These are phyloP conservation scores for Sanghuangporus baumii DNA, from an alignment of 1,284 basidiomycete genomes.

Conservation along the genomic window DNA sequence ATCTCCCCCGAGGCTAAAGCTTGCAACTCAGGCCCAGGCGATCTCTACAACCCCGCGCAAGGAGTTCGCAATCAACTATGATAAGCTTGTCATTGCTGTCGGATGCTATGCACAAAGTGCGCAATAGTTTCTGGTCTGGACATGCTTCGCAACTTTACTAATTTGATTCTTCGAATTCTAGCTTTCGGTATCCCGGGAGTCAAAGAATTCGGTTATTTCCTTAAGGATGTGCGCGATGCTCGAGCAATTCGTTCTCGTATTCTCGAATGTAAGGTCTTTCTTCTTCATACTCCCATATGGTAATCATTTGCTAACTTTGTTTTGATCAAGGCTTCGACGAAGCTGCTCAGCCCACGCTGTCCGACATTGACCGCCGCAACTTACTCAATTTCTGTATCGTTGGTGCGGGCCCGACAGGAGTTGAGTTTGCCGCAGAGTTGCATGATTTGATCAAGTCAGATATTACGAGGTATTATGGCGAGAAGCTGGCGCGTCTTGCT, in stretches of 20 bases:
- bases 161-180: conserved; percentile 22
- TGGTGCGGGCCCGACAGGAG: conserved; percentile 74
- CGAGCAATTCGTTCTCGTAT: conserved; percentile 74
- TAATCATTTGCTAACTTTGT: not conserved
- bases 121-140: conserved; percentile 20
- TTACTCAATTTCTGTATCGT: conserved; percentile 80
- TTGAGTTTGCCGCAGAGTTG: conserved; percentile 84
- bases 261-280: conserved; percentile 53
- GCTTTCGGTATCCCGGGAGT: conserved; percentile 66
- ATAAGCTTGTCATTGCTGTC: conserved; percentile 81
- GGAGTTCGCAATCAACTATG: conserved; percentile 57
- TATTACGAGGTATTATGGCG: conserved; percentile 55
- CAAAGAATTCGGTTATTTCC: conserved; percentile 73
- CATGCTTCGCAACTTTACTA: not conserved
- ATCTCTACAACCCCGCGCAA: conserved; percentile 16
- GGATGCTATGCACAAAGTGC: conserved; percentile 80
- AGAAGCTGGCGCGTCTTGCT: conserved; percentile 52
- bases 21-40: conserved; percentile 8
- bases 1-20: not conserved
- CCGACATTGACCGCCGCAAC: conserved; percentile 58
- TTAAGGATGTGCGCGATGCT: conserved; percentile 81
- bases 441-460: conserved; percentile 81
- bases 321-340: conserved; percentile 63
- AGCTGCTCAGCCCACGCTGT: conserved; percentile 65
- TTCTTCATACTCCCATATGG: not conserved